Evolutionary conservation across 192 early-diverging fungal genomes (phyloP).

Genomic region (Rhizophagus clarus): DNA sequence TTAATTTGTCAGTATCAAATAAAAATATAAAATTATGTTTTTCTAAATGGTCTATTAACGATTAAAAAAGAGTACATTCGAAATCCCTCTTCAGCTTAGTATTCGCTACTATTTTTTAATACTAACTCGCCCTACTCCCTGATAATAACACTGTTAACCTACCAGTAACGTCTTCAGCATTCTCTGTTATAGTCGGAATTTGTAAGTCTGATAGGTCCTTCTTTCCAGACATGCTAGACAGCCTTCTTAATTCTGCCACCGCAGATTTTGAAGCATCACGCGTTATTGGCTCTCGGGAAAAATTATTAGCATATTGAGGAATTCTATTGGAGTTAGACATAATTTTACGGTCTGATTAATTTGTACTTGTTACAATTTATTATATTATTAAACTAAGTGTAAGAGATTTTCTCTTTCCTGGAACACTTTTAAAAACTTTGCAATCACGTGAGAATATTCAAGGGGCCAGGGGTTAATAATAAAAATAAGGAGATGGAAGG

Average conservation of each 20-base stretch:
- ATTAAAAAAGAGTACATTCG: too few relatives aligned
- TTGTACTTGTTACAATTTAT: too few relatives aligned
- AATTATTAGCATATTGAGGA: not conserved
- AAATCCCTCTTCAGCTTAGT: too few relatives aligned
- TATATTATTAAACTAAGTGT: too few relatives aligned
- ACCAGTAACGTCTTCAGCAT: constrained; percentile 48
- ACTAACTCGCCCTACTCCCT: not conserved
- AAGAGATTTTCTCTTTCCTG: too few relatives aligned
- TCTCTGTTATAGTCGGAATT: constrained; percentile 49
- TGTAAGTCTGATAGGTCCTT: constrained; percentile 43
- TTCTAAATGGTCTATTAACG: too few relatives aligned
- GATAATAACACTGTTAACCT: not conserved
- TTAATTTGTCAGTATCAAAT: constrained; percentile 11
- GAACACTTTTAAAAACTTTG: too few relatives aligned
- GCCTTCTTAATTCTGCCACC: constrained; percentile 29
- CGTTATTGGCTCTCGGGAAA: not conserved
- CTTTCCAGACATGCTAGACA: constrained; percentile 43
- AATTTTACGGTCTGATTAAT: not conserved
- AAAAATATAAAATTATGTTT: too few relatives aligned
- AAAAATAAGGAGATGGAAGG: too few relatives aligned
- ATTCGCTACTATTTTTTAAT: not conserved
- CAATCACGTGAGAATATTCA: too few relatives aligned
- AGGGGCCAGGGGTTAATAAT: too few relatives aligned
- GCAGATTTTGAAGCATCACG: constrained; percentile 26
- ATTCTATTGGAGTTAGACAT: not conserved